Percentiles rank a stretch among this genome's conserved stretches.
These are phyloP conservation scores for Eimeria maxima DNA, from an alignment of 169 alveolate genomes.

Conservation along the genomic window DNA sequence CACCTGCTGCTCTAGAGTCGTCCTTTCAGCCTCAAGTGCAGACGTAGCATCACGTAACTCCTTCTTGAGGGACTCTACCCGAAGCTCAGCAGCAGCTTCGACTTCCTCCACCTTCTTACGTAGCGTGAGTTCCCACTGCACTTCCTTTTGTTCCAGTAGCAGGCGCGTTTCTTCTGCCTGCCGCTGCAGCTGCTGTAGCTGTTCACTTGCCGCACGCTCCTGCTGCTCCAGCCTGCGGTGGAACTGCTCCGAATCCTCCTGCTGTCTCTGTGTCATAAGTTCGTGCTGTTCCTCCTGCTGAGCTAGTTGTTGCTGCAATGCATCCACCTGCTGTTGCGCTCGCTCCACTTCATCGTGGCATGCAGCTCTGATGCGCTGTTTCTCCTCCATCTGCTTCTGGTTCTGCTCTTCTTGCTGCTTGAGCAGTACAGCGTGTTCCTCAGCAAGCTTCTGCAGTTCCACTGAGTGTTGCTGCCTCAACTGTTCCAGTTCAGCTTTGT, in stretches of 20 bases:
- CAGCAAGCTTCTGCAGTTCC: neutral
- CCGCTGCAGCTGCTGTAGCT: conserved; percentile 23
- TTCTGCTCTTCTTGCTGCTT: neutral
- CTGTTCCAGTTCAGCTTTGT: conserved; percentile 5
- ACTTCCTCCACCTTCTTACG: conserved; percentile 11
- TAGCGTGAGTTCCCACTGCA: conserved; percentile 5
- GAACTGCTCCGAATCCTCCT: conserved; percentile 62
- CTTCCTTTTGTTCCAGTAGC: conserved; percentile 19
- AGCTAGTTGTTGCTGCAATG: conserved; percentile 29
- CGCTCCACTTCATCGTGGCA: conserved; percentile 27
- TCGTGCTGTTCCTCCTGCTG: conserved; percentile 67
- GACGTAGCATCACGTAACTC: conserved; percentile 12
- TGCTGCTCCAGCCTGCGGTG: conserved; percentile 54
- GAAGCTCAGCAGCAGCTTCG: conserved; percentile 30
- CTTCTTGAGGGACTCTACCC: conserved; percentile 10
- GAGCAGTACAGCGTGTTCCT: conserved; percentile 5
- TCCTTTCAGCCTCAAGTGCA: conserved; percentile 51
- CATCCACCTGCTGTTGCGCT: conserved; percentile 66
- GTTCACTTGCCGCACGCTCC: conserved; percentile 16
- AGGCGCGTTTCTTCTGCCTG: conserved; percentile 27
- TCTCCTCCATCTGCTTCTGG: conserved; percentile 40
- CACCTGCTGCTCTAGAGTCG: neutral
- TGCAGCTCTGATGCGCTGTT: neutral
- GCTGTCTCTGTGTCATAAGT: conserved; percentile 61
- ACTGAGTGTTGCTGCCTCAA: conserved; percentile 1